A percentile compares a stretch with the other conserved stretches of the same genome.
phyloP scores from a whole-genome alignment of 2,329 filamentous ascomycete species.

The Aspergillus sp. region DNA sequence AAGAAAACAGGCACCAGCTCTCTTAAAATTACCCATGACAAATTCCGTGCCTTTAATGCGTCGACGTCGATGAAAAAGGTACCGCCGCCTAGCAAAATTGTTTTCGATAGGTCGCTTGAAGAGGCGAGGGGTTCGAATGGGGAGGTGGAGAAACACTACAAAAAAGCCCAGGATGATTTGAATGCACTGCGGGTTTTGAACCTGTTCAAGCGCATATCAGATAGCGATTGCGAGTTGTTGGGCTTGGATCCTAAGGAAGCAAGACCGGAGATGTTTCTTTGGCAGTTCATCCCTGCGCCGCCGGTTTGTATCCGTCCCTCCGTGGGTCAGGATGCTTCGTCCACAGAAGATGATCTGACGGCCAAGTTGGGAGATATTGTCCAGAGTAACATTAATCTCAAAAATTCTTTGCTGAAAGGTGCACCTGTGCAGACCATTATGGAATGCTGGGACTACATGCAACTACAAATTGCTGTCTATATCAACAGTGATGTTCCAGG shows the following conservation, averaged over 20 bases:
- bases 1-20: conserved; percentile 78
- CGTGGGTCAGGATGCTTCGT: conserved; percentile 87
- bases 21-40: conserved; percentile 93
- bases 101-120: conserved; percentile 82
- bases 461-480: conserved; percentile 94
- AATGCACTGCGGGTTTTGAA: conserved; percentile 87
- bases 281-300: conserved; percentile 92
- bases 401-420: conserved; percentile 77
- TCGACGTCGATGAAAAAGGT: conserved; percentile 85
- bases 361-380: conserved; percentile 97
- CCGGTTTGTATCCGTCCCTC: conserved; percentile 93
- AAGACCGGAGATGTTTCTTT: conserved; percentile 93
- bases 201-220: conserved; percentile 83
- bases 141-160: conserved; percentile 86
- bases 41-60: conserved; percentile 82
- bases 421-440: conserved; percentile 86
- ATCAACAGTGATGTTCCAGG: conserved; percentile 96
- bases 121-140: conserved; percentile 74
- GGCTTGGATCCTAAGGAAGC: conserved; percentile 84
- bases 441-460: conserved; percentile 97
- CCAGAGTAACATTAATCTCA: conserved; percentile 84
- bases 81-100: conserved; percentile 75
- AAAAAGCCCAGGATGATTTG: conserved; percentile 90
- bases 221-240: conserved; percentile 84
- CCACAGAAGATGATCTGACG: conserved; percentile 94